These are phyloP conservation scores for Hypoxylon rickii DNA, from an alignment of 495 filamentous ascomycete genomes.

Conservation along the genomic window DNA sequence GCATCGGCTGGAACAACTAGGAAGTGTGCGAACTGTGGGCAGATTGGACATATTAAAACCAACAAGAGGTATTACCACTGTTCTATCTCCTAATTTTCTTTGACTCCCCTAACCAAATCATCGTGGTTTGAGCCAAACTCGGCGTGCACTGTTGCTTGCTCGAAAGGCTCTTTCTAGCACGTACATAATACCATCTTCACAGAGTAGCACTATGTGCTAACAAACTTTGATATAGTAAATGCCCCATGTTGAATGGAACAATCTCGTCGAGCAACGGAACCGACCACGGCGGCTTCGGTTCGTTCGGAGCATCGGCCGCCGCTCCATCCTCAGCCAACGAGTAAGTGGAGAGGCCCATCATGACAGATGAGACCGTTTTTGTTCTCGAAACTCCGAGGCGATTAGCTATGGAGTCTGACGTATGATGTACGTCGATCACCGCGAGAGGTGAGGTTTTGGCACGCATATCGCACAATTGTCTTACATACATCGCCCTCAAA, in stretches of 20 bases:
- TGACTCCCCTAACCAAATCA: conserved; percentile 6
- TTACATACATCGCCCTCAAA: too few species aligned
- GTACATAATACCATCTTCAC: conserved; percentile 1
- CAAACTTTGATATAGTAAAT: conserved; percentile 59
- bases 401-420: too few species aligned
- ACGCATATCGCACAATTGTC: too few species aligned
- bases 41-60: conserved; percentile 97
- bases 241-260: conserved; percentile 86
- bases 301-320: conserved; percentile 45
- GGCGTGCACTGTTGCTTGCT: background rate
- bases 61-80: conserved; percentile 80
- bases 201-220: conserved; percentile 40
- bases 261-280: conserved; percentile 73
- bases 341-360: too few species aligned
- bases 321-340: conserved; percentile 15
- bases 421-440: too few species aligned
- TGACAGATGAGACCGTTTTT: background rate
- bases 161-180: background rate
- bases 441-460: background rate
- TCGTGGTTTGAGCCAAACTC: background rate
- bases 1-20: conserved; percentile 69
- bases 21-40: conserved; percentile 96
- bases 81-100: conserved; percentile 15
- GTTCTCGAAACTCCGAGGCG: background rate
- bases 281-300: conserved; percentile 56